phyloP scores from a whole-genome alignment of 352 stramenopile species.

The Phytophthora nicotianae region DNA sequence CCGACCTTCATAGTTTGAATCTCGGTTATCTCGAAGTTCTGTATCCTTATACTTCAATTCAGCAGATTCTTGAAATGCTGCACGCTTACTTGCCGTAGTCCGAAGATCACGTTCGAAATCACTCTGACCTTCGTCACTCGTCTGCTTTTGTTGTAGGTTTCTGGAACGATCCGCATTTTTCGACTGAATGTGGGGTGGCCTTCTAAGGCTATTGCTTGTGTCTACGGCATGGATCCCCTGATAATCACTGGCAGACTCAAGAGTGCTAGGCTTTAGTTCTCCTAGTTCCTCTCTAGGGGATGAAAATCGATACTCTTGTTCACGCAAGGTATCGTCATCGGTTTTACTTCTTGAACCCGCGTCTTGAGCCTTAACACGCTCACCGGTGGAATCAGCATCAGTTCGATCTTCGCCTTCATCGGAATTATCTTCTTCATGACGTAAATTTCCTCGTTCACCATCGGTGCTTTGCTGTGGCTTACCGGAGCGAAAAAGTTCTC shows the following conservation, averaged over 20 bases:
- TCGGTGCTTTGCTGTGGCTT: neutral
- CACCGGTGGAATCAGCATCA: neutral
- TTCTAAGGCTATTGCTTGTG: too few relatives aligned
- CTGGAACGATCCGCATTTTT: neutral
- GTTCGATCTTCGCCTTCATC: neutral
- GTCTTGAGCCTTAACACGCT: neutral
- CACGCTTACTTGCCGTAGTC: neutral
- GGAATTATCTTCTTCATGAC: neutral
- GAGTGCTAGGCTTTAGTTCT: too few relatives aligned
- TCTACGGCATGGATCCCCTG: too few relatives aligned
- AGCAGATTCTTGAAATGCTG: neutral
- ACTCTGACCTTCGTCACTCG: neutral
- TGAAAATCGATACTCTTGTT: too few relatives aligned
- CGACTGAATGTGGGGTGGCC: too few relatives aligned
- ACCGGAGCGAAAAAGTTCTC: neutral
- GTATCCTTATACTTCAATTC: neutral
- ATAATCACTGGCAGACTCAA: too few relatives aligned
- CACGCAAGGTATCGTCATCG: too few relatives aligned
- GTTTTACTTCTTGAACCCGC: too few relatives aligned
- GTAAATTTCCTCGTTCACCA: neutral
- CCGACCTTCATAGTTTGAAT: too few relatives aligned
- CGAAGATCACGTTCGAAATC: neutral
- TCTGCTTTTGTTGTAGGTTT: neutral
- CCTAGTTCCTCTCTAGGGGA: too few relatives aligned
- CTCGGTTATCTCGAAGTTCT: too few relatives aligned